Conservation (phyloP, 495 filamentous ascomycete species). For the Hypomontagnella submonticulosa region DNA sequence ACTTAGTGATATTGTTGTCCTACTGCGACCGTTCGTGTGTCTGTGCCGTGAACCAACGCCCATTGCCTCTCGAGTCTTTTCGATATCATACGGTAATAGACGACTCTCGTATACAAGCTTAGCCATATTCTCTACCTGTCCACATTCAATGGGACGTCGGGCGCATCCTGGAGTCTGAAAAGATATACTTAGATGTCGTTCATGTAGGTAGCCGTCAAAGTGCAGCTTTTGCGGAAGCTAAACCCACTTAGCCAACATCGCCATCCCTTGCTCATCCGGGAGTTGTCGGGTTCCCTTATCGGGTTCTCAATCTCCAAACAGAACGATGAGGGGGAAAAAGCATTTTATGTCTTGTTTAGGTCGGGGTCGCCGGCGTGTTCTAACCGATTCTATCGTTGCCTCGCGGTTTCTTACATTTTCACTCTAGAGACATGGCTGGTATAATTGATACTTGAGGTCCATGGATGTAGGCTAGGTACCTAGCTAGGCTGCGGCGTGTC, state of each 20-base stretch:
- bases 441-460: too few species aligned
- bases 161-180: too few species aligned
- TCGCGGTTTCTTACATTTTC: slow-evolving; percentile 12
- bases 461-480: not conserved
- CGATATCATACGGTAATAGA: not conserved
- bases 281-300: slow-evolving; percentile 15
- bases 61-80: not conserved
- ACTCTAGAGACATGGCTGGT: too few species aligned
- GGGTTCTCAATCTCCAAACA: not conserved
- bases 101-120: too few species aligned
- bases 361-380: slow-evolving; percentile 2
- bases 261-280: slow-evolving; percentile 21
- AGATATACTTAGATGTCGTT: not conserved
- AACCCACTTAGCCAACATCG: not conserved
- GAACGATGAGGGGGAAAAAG: slow-evolving; percentile 1
- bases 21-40: not conserved
- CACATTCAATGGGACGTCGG: too few species aligned
- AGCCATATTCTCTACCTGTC: too few species aligned
- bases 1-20: slow-evolving; percentile 10
- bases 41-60: not conserved
- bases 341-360: not conserved
- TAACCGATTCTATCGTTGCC: slow-evolving; percentile 3
- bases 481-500: not conserved
- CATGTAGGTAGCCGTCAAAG: not conserved
- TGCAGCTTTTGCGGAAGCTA: not conserved